phyloP scores from a whole-genome alignment of 192 early-diverging fungal genomes.

The Backusella australiensis region DNA sequence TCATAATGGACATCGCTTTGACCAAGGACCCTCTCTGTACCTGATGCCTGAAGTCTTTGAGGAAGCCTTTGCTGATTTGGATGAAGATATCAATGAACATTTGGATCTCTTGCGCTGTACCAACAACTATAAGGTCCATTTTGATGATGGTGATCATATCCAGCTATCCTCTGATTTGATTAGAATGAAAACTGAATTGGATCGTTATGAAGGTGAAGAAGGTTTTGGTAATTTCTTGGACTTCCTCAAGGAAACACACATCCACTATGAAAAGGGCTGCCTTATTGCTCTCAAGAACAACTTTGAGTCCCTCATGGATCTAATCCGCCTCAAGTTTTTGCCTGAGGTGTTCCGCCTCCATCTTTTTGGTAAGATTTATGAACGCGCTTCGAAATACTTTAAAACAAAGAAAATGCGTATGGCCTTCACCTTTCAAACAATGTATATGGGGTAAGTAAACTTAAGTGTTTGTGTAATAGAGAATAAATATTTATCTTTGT shows the following conservation, averaged over 20 bases:
- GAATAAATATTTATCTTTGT: neutral
- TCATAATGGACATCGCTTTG: constrained; percentile 51
- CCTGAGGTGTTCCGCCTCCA: constrained; percentile 42
- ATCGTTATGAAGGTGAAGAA: constrained; percentile 41
- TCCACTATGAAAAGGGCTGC: constrained; percentile 49
- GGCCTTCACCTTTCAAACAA: constrained; percentile 60
- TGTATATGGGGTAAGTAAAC: constrained; percentile 59
- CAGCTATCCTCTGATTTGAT: constrained; percentile 48
- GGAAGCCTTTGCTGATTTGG: constrained; percentile 47
- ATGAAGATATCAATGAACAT: constrained; percentile 41
- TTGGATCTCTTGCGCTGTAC: constrained; percentile 45
- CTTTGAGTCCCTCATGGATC: constrained; percentile 43
- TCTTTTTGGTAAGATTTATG: constrained; percentile 41
- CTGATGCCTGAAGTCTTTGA: constrained; percentile 55
- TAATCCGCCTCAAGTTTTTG: constrained; percentile 40
- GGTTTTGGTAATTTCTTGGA: constrained; percentile 37
- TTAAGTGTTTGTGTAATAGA: neutral
- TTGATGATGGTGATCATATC: constrained; percentile 47
- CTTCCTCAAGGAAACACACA: constrained; percentile 45
- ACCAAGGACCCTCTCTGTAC: constrained; percentile 59
- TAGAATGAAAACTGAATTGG: constrained; percentile 49
- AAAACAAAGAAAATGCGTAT: constrained; percentile 49
- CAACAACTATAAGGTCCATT: constrained; percentile 55
- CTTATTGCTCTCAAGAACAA: constrained; percentile 44
- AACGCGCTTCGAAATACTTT: constrained; percentile 43